Base-by-base conservation (phyloP, 352 stramenopile species). In the Pythium apleroticum region DNA sequence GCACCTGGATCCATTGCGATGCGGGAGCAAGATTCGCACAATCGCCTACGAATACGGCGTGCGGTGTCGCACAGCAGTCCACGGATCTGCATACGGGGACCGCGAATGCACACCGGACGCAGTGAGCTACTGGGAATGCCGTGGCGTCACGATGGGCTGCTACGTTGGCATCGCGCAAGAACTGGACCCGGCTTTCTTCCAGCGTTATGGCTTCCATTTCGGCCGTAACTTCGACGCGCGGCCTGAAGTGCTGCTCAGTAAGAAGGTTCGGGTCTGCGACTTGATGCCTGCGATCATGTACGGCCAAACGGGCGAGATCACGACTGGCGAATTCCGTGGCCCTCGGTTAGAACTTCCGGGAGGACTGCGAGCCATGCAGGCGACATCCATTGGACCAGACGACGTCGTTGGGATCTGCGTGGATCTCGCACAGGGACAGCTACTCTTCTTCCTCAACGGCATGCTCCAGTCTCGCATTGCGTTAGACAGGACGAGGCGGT, bases 241-340 rank as follows among this genome's bases (percentile, higher is more conserved):
- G 27, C 69, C 81, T 1, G 69, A 75, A 22, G 68, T 78, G 31
- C 70, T 80, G 31, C 58, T 88, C 33, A 84, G 76, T 25, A 66
- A 85, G 25, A 74, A 80, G 4, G 76, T 75, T 24, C 75, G 78
- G 0, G 80, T 79, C 27, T 91, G 78, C 60, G 78, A 91, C 50
- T 66, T 84, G 66, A 84, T 91, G 59, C 77, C 82, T 3, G 82
- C 80, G n/a, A 76, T 91, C 57, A 91, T 91, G 80, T 91, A 91
- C 52, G 81, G 78, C 27, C 78, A 88, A 61, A 74, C 67, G 14
- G 82, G 82, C 10, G 81, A 89, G 53, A 80, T 91, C 66, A 89
- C 82, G 0, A 88, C 74, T n/a, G 80, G 82, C 46, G 75, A 80
- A 41, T 91, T 91, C 30, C 68, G 78, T 48, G 81, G 81, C 10